Evolutionary conservation across 441 rosid species (phyloP), one percentile per base, ranked within the genome.

Genomic region (Adansonia rubrostipa): DNA sequence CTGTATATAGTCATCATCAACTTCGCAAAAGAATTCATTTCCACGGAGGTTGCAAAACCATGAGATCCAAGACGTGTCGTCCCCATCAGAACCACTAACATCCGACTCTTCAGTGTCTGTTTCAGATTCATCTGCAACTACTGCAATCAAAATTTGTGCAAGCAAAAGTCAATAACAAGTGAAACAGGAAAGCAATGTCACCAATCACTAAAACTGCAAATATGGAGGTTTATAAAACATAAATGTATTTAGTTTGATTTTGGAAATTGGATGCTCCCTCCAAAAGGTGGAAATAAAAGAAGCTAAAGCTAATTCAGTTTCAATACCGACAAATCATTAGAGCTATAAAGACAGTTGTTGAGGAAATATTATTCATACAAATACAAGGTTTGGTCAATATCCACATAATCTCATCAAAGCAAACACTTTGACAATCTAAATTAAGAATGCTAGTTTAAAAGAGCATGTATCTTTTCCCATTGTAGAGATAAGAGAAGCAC

Each of bases 11-110:
- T 92, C 95, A 81, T 91, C 95, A 76, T 91, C 95, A 80, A 91
- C 95, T 86, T 91, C 95, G 48, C 95, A 91, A 79, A 91, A 91
- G 87, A 91, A 91, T 77, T 91, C 96, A 79, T 91, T 91, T 47
- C 96, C 96, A 75, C 96, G 92, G 20, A 92, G 83, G 74, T 89
- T 92, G 83, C 93, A 92, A 71, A 90, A 92, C 96, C 93, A 92
- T 1, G 93, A 89, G 54, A 90, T 89, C 96, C 93, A 91, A 22
- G 93, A 92, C 0, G 92, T 88, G 75, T 92, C 96, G 67, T 92
- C 96, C 75, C 90, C 96, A 4, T 92, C 96, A 68, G 96, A 92
- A 44, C 92, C 96, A 79, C 96, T 92, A 28, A 92, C 91, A 61
- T 92, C 93, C 14, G 96, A 92, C 80, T 87, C 93, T 81, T 92